Evolutionary conservation across 352 stramenopile species (phyloP).

Genomic region (Phytophthora cactorum): DNA sequence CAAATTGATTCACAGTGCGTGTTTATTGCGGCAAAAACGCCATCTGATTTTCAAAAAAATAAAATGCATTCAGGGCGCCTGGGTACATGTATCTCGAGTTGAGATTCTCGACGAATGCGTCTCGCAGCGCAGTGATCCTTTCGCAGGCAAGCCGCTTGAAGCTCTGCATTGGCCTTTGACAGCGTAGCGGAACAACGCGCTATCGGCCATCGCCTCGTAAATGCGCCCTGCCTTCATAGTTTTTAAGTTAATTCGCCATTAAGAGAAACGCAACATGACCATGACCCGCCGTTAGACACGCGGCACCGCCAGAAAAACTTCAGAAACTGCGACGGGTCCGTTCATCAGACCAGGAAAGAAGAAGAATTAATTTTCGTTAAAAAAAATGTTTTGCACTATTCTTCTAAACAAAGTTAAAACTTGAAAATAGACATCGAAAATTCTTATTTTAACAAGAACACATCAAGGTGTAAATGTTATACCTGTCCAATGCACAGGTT

Average conservation of each 20-base stretch:
- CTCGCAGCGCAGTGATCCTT: constrained; percentile 1
- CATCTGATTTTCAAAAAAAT: constrained; percentile 6
- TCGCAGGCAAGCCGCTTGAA: constrained; percentile 2
- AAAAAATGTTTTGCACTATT: too few relatives aligned
- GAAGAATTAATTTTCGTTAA: too few relatives aligned
- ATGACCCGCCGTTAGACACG: constrained; percentile 21
- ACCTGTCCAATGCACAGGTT: too few relatives aligned
- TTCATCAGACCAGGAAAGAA: neutral
- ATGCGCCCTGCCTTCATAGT: neutral
- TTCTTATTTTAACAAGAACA: too few relatives aligned
- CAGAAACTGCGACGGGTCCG: constrained; percentile 22
- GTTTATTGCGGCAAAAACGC: constrained; percentile 9
- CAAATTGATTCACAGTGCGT: constrained; percentile 14
- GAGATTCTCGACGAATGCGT: constrained; percentile 1
- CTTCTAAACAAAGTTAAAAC: too few relatives aligned
- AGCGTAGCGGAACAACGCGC: neutral
- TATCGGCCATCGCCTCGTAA: neutral
- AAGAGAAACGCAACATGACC: constrained; percentile 13
- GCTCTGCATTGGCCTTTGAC: neutral
- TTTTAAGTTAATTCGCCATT: neutral
- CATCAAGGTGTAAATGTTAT: too few relatives aligned
- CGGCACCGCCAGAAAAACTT: constrained; percentile 33
- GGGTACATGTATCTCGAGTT: too few relatives aligned
- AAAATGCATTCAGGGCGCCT: constrained; percentile 9
- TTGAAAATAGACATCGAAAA: too few relatives aligned